These are phyloP conservation scores for Ceratocystis eucalypticola DNA, from an alignment of 2,329 filamentous ascomycete genomes.

Conservation along the genomic window DNA sequence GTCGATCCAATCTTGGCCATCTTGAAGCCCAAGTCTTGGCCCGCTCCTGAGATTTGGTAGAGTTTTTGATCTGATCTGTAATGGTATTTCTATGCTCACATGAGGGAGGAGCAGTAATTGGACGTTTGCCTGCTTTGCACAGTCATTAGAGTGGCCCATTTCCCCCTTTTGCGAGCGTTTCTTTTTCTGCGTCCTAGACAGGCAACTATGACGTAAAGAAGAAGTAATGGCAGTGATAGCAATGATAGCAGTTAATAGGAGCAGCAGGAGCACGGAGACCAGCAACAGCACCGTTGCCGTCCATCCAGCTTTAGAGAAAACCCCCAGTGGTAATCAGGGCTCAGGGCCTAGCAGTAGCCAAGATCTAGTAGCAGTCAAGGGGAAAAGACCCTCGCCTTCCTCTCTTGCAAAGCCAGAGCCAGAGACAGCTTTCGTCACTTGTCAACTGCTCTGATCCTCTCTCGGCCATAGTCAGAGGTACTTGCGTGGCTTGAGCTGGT, in stretches of 20 bases:
- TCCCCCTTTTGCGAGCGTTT: background rate
- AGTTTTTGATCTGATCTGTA: background rate
- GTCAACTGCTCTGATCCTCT: background rate
- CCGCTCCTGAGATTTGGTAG: too few species aligned
- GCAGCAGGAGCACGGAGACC: background rate
- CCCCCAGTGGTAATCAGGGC: background rate
- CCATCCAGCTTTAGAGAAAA: background rate
- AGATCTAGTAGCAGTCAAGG: too few species aligned
- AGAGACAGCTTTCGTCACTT: slow-evolving; percentile 5
- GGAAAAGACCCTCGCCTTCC: too few species aligned
- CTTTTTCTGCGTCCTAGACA: background rate
- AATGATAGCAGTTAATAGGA: background rate
- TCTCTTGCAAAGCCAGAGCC: background rate
- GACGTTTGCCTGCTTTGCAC: background rate
- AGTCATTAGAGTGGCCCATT: background rate
- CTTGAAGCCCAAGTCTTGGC: too few species aligned
- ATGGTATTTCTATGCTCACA: background rate
- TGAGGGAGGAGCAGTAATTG: background rate
- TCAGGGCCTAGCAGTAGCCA: background rate
- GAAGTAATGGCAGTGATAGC: background rate
- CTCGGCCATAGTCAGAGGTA: background rate
- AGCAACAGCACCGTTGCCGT: background rate
- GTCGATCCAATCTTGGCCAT: too few species aligned
- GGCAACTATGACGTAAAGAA: slow-evolving; percentile 6
- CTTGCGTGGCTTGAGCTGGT: background rate